Evolutionary conservation across 257 asterid species (phyloP), one percentile per base, ranked within the genome.

Genomic region (Lantana camara): DNA sequence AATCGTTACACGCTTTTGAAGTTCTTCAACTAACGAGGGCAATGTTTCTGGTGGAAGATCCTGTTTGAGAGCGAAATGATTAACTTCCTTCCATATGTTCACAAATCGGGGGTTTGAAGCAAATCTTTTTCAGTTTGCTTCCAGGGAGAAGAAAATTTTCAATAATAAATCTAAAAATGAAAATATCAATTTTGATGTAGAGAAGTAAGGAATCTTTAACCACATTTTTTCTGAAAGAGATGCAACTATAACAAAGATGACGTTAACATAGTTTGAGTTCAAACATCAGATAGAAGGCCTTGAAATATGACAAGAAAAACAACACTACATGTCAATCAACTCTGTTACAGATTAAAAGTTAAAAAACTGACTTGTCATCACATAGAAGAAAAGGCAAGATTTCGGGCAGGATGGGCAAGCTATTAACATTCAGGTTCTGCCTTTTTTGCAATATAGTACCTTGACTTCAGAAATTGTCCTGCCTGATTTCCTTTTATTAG

Each of bases 1-100:
- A 69, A 70, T 67, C 53, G 54, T 2, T 35, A 78, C 74, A 57
- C 72, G 70, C 70, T 78, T 79, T 67, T 74, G 80, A 74, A 88
- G 88, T 51, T 80, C 91, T 71, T 78, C 85, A 45, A 80, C 80
- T 38, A 68, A 47, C 5, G 70, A 76, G 65, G 80, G 67, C 58
- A 75, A 57, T 73, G 60, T 61, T 45, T 71, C 79, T 64, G 71
- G 73, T 40, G 77, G 75, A 56, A 78, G 37, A 52, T 78, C 77
- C 87, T 80, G 82, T 64, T 64, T 53, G 46, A 44, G 55, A 62
- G 45, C n/a, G 2, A 27, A 49, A 41, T 46, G 42, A 38, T 20
- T 10, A 38, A 65, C 56, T 59, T 34, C 38, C 0, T 48, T 42
- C 4, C 11, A 46, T 41, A 9, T n/a, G n/a, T 8, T 44, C 57